Conservation (phyloP, 441 rosid genomes). For the Francoa sonchifolia region DNA sequence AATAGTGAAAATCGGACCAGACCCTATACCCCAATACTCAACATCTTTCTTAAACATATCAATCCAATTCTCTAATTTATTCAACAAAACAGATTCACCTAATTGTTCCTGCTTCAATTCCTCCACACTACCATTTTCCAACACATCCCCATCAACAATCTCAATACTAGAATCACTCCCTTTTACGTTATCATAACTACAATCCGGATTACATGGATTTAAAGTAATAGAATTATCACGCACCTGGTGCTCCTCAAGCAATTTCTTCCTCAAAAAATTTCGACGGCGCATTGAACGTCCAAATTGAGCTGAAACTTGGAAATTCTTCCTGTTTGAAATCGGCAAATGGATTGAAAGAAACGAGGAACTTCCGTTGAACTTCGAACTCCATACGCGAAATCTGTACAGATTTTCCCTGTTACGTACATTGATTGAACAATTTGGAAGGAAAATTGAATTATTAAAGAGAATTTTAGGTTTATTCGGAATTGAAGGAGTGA, state of each 20-base stretch:
- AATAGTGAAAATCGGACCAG: constrained; percentile 50
- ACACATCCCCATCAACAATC: constrained; percentile 7
- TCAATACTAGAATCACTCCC: constrained; percentile 10
- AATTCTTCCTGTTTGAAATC: constrained; percentile 8
- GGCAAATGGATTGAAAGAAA: constrained; percentile 13
- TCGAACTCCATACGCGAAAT: constrained; percentile 17
- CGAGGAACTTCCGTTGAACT: constrained; percentile 12
- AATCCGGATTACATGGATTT: constrained; percentile 16
- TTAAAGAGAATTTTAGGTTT: constrained; percentile 9
- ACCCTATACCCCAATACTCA: constrained; percentile 68
- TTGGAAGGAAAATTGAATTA: constrained; percentile 21
- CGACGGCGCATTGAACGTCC: constrained; percentile 43
- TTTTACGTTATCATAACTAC: constrained; percentile 10
- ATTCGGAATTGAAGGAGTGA: constrained; percentile 18
- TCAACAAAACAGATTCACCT: constrained; percentile 38
- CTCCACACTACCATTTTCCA: constrained; percentile 11
- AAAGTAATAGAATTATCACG: constrained; percentile 24
- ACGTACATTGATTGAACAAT: constrained; percentile 13
- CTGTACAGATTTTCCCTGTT: constrained; percentile 14
- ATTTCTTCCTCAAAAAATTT: constrained; percentile 64
- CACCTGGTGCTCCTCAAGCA: constrained; percentile 40
- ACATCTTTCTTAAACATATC: constrained; percentile 45
- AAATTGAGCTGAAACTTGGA: constrained; percentile 44
- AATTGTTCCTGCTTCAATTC: constrained; percentile 20
- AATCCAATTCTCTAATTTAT: constrained; percentile 58